Percentiles rank a stretch among this genome's conserved stretches.
phyloP scores from a whole-genome alignment of 2,329 filamentous ascomycete species.

The Xylaria sp. region DNA sequence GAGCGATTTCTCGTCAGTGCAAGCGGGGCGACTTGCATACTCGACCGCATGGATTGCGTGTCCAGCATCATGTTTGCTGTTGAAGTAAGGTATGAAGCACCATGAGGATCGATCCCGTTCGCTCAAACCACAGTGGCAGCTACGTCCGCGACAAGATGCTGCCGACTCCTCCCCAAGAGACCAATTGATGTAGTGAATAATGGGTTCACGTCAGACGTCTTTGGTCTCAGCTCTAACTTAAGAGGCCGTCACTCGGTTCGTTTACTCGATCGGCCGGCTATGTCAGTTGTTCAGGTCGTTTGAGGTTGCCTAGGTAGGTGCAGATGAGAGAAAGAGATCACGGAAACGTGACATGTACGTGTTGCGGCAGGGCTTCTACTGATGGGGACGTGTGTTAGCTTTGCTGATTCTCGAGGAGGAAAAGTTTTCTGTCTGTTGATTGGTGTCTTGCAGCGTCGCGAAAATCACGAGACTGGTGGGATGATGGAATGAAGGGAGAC shows the following conservation, averaged over 20 bases:
- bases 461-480: slow-evolving; percentile 19
- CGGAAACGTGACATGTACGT: slow-evolving; percentile 6
- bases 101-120: slow-evolving; percentile 32
- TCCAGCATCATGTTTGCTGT: slow-evolving; percentile 45
- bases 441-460: slow-evolving; percentile 19
- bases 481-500: slow-evolving; percentile 33
- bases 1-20: slow-evolving; percentile 43
- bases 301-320: not conserved
- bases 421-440: slow-evolving; percentile 19
- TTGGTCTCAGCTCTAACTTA: slow-evolving; percentile 1
- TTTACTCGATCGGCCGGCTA: not conserved
- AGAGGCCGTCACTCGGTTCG: slow-evolving; percentile 1
- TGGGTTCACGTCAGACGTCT: slow-evolving; percentile 3
- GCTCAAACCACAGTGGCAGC: slow-evolving; percentile 25
- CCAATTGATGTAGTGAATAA: slow-evolving; percentile 4
- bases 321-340: not conserved
- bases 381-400: slow-evolving; percentile 22
- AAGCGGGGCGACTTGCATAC: slow-evolving; percentile 57
- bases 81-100: slow-evolving; percentile 30
- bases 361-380: slow-evolving; percentile 11
- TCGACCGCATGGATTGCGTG: slow-evolving; percentile 47
- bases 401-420: slow-evolving; percentile 11
- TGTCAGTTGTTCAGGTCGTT: slow-evolving; percentile 3
- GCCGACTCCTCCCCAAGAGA: not conserved
- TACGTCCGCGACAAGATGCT: slow-evolving; percentile 10